Evolutionary conservation across 805 yeast species (phyloP), one percentile per base, ranked within the genome.

Genomic region (Candida morakotiae): DNA sequence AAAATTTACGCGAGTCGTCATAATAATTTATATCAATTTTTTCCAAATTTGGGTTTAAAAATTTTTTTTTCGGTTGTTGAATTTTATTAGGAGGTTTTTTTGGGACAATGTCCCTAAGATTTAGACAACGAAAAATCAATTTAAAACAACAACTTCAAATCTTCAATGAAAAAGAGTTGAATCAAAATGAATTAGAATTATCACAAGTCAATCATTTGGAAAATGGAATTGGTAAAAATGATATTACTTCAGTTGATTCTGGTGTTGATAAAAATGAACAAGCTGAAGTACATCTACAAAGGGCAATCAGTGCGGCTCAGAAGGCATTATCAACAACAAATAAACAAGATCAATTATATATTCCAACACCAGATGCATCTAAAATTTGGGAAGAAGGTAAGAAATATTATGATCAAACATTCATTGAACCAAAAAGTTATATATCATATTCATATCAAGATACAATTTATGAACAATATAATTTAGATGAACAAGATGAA

Each of bases 231-330:
- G 85, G 79, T 38, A 84, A 78, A 41, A 84, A 81, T 49, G 96
- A 91, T 45, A 63, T 86, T 21, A 87, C 87, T 51, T 87, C 87
- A 43, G 77, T 93, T 30, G 98, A 93, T 52, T 91, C 98, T 5
- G 98, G 98, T 62, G 98, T 93, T 28, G 98, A 93, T 54, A 93
- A 93, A 58, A 87, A 85, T 48, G 98, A 93, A 61, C 98, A 93
- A 61, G 95, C 87, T 50, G 98, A 93, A 60, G 93, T 86, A 28
- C 98, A 93, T 75, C 71, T 93, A 44, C 95, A 91, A 58, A 87
- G 83, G 45, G 96, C 89, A 34, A 82, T 93, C 46, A 80, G 81
- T 60, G 91, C 91, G 10, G 78, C 87, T 2, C 82, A 79, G 36
- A 77, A 79, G 21, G 73, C 85, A 14, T 43, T 64, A 24, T 62